A percentile compares a stretch with the other conserved stretches of the same genome.
Evolutionary conservation across 768 basidiomycete species (phyloP).

Genomic region (Tricholoma furcatifolium): DNA sequence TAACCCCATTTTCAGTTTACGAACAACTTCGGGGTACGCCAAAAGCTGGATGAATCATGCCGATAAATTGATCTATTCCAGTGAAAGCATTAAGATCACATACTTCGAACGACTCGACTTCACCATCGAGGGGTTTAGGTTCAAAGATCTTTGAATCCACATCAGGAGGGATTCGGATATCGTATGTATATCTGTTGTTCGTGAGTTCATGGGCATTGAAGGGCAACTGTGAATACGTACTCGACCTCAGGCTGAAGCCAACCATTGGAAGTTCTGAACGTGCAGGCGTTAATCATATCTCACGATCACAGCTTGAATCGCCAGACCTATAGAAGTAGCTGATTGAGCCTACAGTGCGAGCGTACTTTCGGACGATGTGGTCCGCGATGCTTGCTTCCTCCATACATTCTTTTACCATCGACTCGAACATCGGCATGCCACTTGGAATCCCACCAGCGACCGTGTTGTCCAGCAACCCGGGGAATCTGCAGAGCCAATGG

Average conservation of each 20-base stretch:
- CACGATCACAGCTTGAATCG: neutral
- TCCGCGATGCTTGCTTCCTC: constrained; percentile 88
- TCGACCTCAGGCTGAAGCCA: constrained; percentile 90
- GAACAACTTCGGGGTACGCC: constrained; percentile 56
- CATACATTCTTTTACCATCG: constrained; percentile 86
- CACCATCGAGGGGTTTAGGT: constrained; percentile 83
- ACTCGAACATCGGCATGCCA: constrained; percentile 69
- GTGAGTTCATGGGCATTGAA: neutral
- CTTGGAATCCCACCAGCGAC: constrained; percentile 91
- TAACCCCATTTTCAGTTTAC: constrained; percentile 60
- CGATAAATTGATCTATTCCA: neutral
- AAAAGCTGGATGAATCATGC: constrained; percentile 53
- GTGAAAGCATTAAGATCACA: neutral
- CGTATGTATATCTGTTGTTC: constrained; percentile 72
- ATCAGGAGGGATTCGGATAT: constrained; percentile 65
- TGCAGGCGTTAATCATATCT: neutral
- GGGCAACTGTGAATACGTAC: constrained; percentile 36
- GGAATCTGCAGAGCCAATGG: constrained; percentile 24
- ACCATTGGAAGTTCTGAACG: constrained; percentile 53
- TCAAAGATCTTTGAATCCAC: constrained; percentile 47
- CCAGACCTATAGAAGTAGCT: constrained; percentile 78
- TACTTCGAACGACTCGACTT: constrained; percentile 93
- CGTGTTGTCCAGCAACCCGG: constrained; percentile 85
- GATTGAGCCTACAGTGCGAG: constrained; percentile 63
- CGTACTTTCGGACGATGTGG: constrained; percentile 55